Evolutionary conservation across 345 rosid genomes (phyloP).

Genomic region (Pugionium dolabratum): DNA sequence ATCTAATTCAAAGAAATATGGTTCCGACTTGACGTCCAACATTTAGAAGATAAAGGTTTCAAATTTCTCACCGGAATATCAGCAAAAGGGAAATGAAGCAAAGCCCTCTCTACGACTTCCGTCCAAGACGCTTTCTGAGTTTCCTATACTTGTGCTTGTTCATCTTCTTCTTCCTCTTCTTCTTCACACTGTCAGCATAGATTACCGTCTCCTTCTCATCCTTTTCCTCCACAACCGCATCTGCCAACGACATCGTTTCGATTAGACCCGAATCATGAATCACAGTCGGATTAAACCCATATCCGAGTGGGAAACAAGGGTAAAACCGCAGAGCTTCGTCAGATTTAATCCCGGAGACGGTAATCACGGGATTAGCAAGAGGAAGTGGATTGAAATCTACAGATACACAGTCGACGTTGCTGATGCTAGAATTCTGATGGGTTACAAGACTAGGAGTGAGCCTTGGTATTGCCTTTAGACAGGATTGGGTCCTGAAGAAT

Average conservation of each 20-base stretch:
- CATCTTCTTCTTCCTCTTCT: constrained; percentile 99
- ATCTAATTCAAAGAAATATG: not conserved
- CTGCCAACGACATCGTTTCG: constrained; percentile 10
- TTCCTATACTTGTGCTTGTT: constrained; percentile 89
- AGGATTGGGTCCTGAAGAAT: constrained; percentile 37
- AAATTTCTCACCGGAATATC: constrained; percentile 41
- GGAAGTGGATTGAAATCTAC: constrained; percentile 25
- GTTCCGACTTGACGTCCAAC: not conserved
- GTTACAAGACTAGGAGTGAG: constrained; percentile 11
- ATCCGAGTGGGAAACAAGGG: constrained; percentile 52
- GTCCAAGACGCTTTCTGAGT: constrained; percentile 70
- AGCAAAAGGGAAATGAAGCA: not conserved
- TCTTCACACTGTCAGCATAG: constrained; percentile 86
- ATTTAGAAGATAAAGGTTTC: not conserved
- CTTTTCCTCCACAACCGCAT: constrained; percentile 28
- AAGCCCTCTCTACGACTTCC: constrained; percentile 42
- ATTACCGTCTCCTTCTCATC: constrained; percentile 32
- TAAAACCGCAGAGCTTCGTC: constrained; percentile 28
- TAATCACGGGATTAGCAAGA: constrained; percentile 17
- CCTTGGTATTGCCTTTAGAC: constrained; percentile 19
- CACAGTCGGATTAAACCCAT: constrained; percentile 28
- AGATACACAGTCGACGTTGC: constrained; percentile 14
- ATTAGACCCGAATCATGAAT: constrained; percentile 15
- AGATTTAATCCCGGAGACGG: not conserved
- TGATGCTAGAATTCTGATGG: constrained; percentile 26